Evolutionary conservation across 2,329 filamentous ascomycete genomes (phyloP).

Genomic region (Talaromyces sp.): DNA sequence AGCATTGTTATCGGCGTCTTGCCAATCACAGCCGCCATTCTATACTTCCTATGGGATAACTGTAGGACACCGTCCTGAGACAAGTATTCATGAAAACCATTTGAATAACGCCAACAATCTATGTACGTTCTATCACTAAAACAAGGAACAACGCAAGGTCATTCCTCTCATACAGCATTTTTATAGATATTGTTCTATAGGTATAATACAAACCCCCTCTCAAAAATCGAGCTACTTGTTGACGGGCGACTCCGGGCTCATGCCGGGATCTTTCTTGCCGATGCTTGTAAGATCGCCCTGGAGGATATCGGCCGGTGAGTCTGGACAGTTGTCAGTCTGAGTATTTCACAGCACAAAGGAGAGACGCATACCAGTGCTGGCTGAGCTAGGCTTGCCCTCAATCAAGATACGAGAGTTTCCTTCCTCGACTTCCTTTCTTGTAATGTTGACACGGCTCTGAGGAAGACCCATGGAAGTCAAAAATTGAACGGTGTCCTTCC

Average conservation of each 20-base stretch:
- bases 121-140: constrained; percentile 2
- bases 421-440: constrained; percentile 57
- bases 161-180: neutral
- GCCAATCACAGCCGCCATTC: neutral
- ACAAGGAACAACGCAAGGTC: neutral
- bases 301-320: constrained; percentile 54
- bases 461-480: constrained; percentile 61
- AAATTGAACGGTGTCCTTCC: constrained; percentile 65
- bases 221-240: constrained; percentile 44
- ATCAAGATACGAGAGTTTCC: constrained; percentile 50
- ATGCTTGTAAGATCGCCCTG: constrained; percentile 47
- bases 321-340: constrained; percentile 32
- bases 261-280: constrained; percentile 41
- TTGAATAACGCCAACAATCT: constrained; percentile 1
- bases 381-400: constrained; percentile 39
- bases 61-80: neutral
- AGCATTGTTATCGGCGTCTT: neutral
- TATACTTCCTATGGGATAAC: neutral
- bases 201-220: constrained; percentile 1
- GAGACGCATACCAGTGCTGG: constrained; percentile 8
- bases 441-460: constrained; percentile 55
- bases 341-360: neutral
- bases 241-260: constrained; percentile 43
- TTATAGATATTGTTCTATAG: constrained; percentile 6
- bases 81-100: neutral